These are phyloP conservation scores for Kockiozyma suomiensis DNA, from an alignment of 805 yeast species.

Conservation along the genomic window DNA sequence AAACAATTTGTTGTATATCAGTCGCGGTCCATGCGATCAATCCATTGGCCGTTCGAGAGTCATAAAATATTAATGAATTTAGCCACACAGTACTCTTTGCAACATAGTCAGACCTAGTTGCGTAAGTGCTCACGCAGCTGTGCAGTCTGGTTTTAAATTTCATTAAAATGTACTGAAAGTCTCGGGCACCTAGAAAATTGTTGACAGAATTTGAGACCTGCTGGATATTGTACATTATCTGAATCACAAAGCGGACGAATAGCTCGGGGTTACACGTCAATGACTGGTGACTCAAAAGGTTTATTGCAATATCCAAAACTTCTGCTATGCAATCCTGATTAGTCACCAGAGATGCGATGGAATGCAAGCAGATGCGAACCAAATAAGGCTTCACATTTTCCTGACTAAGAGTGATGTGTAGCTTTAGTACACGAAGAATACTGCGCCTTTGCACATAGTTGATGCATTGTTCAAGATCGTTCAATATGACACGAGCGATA, in stretches of 20 bases:
- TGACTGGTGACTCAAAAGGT: neutral
- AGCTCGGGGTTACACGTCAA: neutral
- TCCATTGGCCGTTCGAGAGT: neutral
- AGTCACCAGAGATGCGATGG: slow-evolving; percentile 12
- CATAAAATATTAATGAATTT: neutral
- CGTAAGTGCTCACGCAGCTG: neutral
- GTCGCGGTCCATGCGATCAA: neutral
- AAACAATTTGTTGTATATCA: neutral
- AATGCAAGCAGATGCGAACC: slow-evolving; percentile 20
- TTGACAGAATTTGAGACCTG: neutral
- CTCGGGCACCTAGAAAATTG: neutral
- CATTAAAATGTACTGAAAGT: neutral
- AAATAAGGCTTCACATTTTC: neutral
- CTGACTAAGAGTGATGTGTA: slow-evolving; percentile 5
- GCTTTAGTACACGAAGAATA: slow-evolving; percentile 6
- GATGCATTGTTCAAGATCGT: slow-evolving; percentile 2
- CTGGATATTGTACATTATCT: slow-evolving; percentile 9
- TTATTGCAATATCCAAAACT: slow-evolving; percentile 10
- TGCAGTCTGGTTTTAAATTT: neutral
- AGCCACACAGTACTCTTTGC: neutral
- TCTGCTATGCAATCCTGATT: slow-evolving; percentile 13
- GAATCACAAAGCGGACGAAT: slow-evolving; percentile 12
- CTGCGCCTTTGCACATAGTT: slow-evolving; percentile 12
- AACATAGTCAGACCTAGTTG: neutral
- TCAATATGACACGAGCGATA: slow-evolving; percentile 15